Base-by-base conservation (phyloP, 2,329 filamentous ascomycete genomes). In the Chlorencoelia australis region DNA sequence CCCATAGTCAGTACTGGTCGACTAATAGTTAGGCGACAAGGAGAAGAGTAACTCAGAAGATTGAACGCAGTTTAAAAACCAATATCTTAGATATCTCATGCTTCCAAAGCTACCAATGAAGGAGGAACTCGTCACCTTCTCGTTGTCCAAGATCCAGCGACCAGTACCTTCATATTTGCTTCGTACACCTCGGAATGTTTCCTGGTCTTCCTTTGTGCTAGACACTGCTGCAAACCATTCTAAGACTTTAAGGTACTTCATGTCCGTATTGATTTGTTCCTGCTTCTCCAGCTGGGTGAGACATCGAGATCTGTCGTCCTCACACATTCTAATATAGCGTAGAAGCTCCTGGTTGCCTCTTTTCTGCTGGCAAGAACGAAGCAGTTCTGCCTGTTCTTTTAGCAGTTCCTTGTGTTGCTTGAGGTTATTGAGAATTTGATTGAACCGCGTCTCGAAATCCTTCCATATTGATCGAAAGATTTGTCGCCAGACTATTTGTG, bases 381-480 rank as follows among this genome's bases (percentile, higher is more conserved):
- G 34, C 15, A 54, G 18, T 22, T 43, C 45, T 22, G 52, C 52
- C 37, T 55, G 53, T 4, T 37, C 46, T 21, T 54, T 48, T 14
- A 61, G 47, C 7, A 60, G 35, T 9, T 40, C 28, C 30, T 43
- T 47, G 32, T 58, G 54, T 3, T 44, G 44, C 11, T 43, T 30
- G 5, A 62, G 45, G 37, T 52, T 49, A 5, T 49, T 40, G 10
- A 52, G 41, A 14, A 62, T 49, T 3, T 49, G 41, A 11, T 48
- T 25, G 28, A 61, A 55, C 7, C 42, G 41, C 6, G 44, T 44
- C 4, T 41, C 32, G 32, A 60, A 60, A 4, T 47, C 46, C 33
- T 48, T 52, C 58, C 59, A 62, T 7, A 45, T 48, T 2, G 56
- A 48, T 27, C 47, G 43, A 32, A 62, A 60, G 3, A 61, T 4